Conservation (phyloP, 2,329 filamentous ascomycete genomes). For the Aureobasidium zeae region DNA sequence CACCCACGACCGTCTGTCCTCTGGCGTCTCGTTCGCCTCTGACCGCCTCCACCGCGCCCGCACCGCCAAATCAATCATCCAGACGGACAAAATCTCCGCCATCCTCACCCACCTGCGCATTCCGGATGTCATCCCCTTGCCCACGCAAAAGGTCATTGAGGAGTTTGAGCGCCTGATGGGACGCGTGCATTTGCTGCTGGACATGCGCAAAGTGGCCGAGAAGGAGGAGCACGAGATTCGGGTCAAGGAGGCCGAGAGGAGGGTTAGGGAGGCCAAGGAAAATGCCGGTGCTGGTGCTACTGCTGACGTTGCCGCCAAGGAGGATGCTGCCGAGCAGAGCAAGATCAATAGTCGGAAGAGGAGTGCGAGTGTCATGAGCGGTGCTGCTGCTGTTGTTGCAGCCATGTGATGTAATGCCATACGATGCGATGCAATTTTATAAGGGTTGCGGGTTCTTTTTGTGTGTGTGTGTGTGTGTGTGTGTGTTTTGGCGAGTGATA, state of each 20-base stretch:
- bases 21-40: slow-evolving; percentile 82
- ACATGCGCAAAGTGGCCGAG: slow-evolving; percentile 64
- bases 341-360: slow-evolving; percentile 16
- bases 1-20: slow-evolving; percentile 63
- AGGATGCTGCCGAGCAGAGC: slow-evolving; percentile 9
- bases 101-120: slow-evolving; percentile 65
- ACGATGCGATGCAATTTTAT: too few relatives aligned
- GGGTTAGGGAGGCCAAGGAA: slow-evolving; percentile 15
- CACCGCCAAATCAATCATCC: slow-evolving; percentile 64
- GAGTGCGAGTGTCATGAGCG: slow-evolving; percentile 17
- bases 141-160: slow-evolving; percentile 60
- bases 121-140: slow-evolving; percentile 60
- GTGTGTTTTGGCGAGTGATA: too few relatives aligned
- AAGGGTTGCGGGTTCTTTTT: too few relatives aligned
- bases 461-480: too few relatives aligned
- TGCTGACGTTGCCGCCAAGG: too few relatives aligned
- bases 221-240: slow-evolving; percentile 66
- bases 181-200: slow-evolving; percentile 60
- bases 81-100: slow-evolving; percentile 65
- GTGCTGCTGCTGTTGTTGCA: too few relatives aligned
- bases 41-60: slow-evolving; percentile 72
- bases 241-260: slow-evolving; percentile 36
- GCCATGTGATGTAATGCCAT: too few relatives aligned
- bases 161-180: slow-evolving; percentile 62
- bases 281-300: too few relatives aligned